Conservation (phyloP, 441 rosid species). For the Kokia cookei region DNA sequence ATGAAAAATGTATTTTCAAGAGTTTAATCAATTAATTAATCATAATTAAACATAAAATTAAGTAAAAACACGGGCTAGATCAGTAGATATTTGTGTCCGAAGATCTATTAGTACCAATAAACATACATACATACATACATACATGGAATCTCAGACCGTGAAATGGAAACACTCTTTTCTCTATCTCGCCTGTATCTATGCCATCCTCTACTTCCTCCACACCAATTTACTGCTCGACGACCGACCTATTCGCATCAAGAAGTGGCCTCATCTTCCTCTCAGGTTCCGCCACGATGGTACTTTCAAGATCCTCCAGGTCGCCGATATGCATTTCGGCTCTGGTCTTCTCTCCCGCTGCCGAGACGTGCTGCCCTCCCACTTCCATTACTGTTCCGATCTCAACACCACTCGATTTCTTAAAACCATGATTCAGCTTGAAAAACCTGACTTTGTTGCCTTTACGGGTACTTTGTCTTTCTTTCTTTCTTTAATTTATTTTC, state of each 20-base stretch:
- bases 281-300: constrained; percentile 75
- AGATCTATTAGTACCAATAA: not conserved
- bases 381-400: constrained; percentile 69
- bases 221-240: constrained; percentile 33
- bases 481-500: not conserved
- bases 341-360: constrained; percentile 67
- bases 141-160: not conserved
- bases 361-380: constrained; percentile 59
- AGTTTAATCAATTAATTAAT: not conserved
- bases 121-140: not conserved
- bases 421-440: constrained; percentile 63
- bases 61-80: not conserved
- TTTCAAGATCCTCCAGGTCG: constrained; percentile 95
- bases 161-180: constrained; percentile 37
- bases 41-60: not conserved
- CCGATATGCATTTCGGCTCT: constrained; percentile 87
- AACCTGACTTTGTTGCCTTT: constrained; percentile 78
- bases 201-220: constrained; percentile 39
- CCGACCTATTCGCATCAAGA: constrained; percentile 42
- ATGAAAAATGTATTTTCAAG: too few relatives aligned
- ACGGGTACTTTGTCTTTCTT: constrained; percentile 40
- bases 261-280: constrained; percentile 57
- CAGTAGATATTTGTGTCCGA: not conserved
- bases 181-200: constrained; percentile 31
- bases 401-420: constrained; percentile 71